Percentiles rank a stretch among this genome's conserved stretches.
These are phyloP conservation scores for Lipomyces spencermartinsiae DNA, from an alignment of 805 yeast genomes.

Conservation along the genomic window DNA sequence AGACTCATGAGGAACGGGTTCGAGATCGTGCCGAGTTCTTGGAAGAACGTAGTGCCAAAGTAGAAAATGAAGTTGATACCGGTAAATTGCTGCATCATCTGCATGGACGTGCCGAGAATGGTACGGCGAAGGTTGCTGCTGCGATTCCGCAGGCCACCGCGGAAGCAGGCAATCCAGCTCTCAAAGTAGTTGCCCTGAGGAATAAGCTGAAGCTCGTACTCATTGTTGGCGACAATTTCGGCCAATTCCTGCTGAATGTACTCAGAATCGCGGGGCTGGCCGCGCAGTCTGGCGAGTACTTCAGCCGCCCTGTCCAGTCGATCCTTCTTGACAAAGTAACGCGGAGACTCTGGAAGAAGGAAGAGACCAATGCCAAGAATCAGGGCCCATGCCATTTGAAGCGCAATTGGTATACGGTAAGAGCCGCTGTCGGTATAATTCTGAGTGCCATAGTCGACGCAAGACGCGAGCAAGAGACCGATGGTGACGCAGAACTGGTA, in stretches of 20 bases:
- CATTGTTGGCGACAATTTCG: constrained; percentile 57
- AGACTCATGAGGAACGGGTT: constrained; percentile 75
- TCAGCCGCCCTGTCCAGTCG: constrained; percentile 62
- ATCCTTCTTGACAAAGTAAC: constrained; percentile 67
- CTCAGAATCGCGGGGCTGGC: constrained; percentile 53
- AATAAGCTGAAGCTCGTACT: constrained; percentile 48
- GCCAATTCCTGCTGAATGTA: constrained; percentile 54
- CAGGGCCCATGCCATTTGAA: constrained; percentile 74
- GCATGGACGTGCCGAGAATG: constrained; percentile 69
- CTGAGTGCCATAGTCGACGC: constrained; percentile 74
- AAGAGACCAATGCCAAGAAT: constrained; percentile 66
- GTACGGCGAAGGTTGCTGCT: constrained; percentile 45
- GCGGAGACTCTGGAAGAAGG: constrained; percentile 77
- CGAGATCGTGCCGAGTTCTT: constrained; percentile 50
- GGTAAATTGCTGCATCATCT: constrained; percentile 84
- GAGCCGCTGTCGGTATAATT: constrained; percentile 58
- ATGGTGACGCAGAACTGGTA: constrained; percentile 77
- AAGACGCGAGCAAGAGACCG: constrained; percentile 74
- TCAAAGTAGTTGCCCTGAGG: constrained; percentile 21
- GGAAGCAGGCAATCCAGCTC: constrained; percentile 24
- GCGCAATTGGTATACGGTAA: constrained; percentile 76
- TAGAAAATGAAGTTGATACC: constrained; percentile 91
- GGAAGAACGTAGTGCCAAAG: constrained; percentile 83
- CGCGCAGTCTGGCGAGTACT: constrained; percentile 57
- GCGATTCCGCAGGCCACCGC: constrained; percentile 16